A percentile compares a stretch with the other conserved stretches of the same genome.
phyloP scores from a whole-genome alignment of 176 grass and related monocot genomes.

The Alloteropsis semialata region DNA sequence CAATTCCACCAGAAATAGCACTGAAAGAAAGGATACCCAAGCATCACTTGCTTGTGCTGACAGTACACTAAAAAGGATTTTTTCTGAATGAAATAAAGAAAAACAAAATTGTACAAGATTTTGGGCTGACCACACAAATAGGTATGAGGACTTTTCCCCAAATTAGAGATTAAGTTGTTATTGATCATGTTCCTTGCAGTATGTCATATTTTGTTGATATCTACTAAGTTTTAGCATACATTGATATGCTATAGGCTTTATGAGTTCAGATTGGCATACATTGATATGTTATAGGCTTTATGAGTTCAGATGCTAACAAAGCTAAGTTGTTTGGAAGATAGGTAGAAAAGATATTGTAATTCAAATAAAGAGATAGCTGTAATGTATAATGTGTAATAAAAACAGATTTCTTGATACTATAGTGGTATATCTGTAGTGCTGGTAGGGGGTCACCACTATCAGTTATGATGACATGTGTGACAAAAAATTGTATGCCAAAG shows the following conservation, averaged over 20 bases:
- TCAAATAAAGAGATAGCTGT: not conserved
- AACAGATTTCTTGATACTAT: not conserved
- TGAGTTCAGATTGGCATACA: not conserved
- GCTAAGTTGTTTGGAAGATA: not conserved
- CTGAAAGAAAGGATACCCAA: conserved; percentile 32
- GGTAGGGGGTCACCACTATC: not conserved
- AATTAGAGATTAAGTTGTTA: not conserved
- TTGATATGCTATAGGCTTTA: conserved; percentile 1
- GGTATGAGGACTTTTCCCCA: not conserved
- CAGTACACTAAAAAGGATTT: not conserved
- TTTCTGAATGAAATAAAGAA: not conserved
- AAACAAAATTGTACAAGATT: not conserved
- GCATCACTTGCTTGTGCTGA: not conserved
- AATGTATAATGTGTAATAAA: not conserved
- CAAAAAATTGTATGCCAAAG: not conserved
- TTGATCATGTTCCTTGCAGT: not conserved
- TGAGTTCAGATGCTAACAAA: not conserved
- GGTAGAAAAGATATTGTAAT: not conserved
- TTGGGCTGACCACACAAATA: not conserved
- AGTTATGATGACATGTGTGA: not conserved
- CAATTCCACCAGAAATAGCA: conserved; percentile 87
- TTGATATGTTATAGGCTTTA: conserved; percentile 4
- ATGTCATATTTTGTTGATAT: not conserved
- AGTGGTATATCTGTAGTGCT: not conserved
- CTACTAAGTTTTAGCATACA: not conserved